Percentiles rank a stretch among this genome's conserved stretches.
Evolutionary conservation across 2,329 filamentous ascomycete genomes (phyloP).

Genomic region (Herpotrichia juniperi): DNA sequence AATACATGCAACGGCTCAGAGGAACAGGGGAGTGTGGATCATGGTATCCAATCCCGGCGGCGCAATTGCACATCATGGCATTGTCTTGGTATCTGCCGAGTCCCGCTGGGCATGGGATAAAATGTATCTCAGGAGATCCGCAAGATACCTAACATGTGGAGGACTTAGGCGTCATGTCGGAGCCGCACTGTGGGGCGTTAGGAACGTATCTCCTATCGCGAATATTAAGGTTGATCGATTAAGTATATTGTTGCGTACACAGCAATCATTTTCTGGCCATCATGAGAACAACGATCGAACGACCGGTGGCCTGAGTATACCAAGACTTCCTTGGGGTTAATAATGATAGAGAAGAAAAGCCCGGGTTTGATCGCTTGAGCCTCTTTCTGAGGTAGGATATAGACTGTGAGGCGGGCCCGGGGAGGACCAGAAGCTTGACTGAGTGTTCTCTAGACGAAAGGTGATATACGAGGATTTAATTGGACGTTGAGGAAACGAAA

Average conservation of each 20-base stretch:
- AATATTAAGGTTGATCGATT: slow-evolving; percentile 7
- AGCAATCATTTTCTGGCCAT: neutral
- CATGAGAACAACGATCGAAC: neutral
- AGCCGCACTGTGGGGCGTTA: slow-evolving; percentile 13
- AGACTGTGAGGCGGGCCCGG: slow-evolving; percentile 4
- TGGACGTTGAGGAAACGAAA: slow-evolving; percentile 8
- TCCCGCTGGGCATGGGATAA: neutral
- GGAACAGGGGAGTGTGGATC: slow-evolving; percentile 22
- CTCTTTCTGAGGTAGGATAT: slow-evolving; percentile 11
- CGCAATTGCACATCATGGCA: slow-evolving; percentile 22
- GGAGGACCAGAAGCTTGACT: slow-evolving; percentile 1
- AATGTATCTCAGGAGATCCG: slow-evolving; percentile 17
- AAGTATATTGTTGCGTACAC: neutral
- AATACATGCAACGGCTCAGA: slow-evolving; percentile 16
- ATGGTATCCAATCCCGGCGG: slow-evolving; percentile 22
- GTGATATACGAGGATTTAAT: slow-evolving; percentile 12
- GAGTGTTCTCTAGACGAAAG: slow-evolving; percentile 14
- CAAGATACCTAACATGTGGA: slow-evolving; percentile 4
- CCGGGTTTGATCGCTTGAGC: slow-evolving; percentile 24
- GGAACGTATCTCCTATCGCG: slow-evolving; percentile 11
- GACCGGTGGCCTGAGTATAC: slow-evolving; percentile 8
- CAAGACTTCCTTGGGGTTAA: slow-evolving; percentile 9
- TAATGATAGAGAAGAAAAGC: slow-evolving; percentile 3
- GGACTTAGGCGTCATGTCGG: slow-evolving; percentile 5
- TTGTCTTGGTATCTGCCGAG: slow-evolving; percentile 6